Base-by-base conservation (phyloP, 1,139 yeast species). In the Barnettozyma hawaiiensis region DNA sequence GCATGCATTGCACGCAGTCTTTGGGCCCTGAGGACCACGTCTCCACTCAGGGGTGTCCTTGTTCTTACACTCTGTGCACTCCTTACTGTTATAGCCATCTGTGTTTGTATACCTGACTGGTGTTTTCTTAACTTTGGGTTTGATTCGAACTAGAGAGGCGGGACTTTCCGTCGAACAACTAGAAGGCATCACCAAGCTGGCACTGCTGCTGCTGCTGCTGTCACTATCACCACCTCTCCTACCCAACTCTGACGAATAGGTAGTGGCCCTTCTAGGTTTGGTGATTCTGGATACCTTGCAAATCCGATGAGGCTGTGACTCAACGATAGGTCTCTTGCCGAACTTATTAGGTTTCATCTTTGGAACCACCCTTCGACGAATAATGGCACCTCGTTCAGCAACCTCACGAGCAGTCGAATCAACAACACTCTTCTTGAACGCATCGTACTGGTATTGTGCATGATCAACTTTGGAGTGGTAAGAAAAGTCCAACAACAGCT, bases 11-110 rank as follows among this genome's bases (percentile, higher is more conserved):
- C 92, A 83, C 43, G 82, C 65, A 0, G 87, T 78, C 43, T 84
- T 66, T 11, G 77, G 79, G 1, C 87, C 87, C 44, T 76, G 73
- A 3, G 90, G 90, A 1, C 92, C 92, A 44, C 83, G 67, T 54
- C 92, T 70, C 92, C 92, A 83, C 60, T 83, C 92, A 1, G 90
- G 90, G 1, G 90, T 82, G 40, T 78, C 80, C 3, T 76, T 71
- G 20, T 84, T 78, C 5, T 84, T 82, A 58, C 94, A 84, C 48
- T 72, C 76, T 28, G 56, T 55, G 47, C 78, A 73, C 11, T 18
- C 21, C 27, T 32, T 39, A n/a, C n/a, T n/a, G 7, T 22, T 10
- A 11, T 19, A 10, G 9, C n/a, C 24, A n/a, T 31, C 18, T 5
- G 21, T 10, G 33, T 21, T 32, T 8, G 24, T 19, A 8, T 22